A percentile compares a stretch with the other conserved stretches of the same genome.
Conservation (phyloP, 2,329 filamentous ascomycete genomes). For the Apiospora sp. region DNA sequence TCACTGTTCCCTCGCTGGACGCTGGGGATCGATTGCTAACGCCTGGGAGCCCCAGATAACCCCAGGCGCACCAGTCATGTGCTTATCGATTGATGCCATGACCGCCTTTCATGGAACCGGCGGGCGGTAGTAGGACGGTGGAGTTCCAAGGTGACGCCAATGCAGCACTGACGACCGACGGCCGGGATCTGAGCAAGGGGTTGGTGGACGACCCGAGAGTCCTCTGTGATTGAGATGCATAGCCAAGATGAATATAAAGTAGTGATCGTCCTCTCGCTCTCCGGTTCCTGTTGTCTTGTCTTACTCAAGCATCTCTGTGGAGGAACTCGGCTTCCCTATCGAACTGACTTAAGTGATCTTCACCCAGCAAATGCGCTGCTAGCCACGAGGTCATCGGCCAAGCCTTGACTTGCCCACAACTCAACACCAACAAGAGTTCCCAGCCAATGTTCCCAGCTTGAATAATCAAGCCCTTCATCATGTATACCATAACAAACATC, state of each 20-base stretch:
- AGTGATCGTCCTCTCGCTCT: neutral
- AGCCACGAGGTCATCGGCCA: neutral
- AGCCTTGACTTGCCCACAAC: neutral
- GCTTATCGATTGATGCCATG: neutral
- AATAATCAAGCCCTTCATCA: constrained; percentile 28
- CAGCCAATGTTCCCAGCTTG: neutral
- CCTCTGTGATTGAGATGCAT: neutral
- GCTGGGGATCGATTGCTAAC: neutral
- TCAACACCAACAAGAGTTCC: neutral
- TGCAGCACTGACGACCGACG: neutral
- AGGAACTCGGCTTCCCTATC: constrained; percentile 2
- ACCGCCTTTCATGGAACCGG: neutral
- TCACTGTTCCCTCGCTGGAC: neutral
- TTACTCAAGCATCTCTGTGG: neutral
- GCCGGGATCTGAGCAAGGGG: neutral
- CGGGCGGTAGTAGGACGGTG: neutral
- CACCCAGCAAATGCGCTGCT: neutral
- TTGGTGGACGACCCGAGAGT: neutral
- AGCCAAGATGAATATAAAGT: constrained; percentile 17
- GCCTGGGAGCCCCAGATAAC: neutral
- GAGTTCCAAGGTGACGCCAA: neutral
- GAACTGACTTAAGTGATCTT: neutral
- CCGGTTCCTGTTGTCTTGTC: neutral
- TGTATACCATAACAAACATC: constrained; percentile 49
- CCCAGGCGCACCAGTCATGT: constrained; percentile 4